A percentile compares a stretch with the other conserved stretches of the same genome.
phyloP scores from a whole-genome alignment of 495 filamentous ascomycete genomes.

The Penicillium chermesinum region DNA sequence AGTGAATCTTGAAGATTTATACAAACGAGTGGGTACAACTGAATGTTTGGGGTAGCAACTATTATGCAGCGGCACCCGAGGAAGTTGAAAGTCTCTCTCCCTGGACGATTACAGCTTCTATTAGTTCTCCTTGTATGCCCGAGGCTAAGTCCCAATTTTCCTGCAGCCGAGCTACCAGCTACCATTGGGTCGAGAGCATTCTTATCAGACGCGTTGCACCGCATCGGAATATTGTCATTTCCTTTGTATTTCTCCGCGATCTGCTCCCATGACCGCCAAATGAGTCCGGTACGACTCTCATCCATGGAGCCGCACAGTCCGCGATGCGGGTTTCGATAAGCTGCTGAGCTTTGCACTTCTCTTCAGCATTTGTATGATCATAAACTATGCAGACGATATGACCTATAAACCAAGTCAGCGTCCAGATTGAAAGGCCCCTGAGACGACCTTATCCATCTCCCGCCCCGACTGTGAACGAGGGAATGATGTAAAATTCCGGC shows the following conservation, averaged over 20 bases:
- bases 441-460: conserved; percentile 38
- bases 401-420: conserved; percentile 11
- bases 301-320: conserved; percentile 42
- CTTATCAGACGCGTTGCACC: conserved; percentile 50
- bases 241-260: conserved; percentile 54
- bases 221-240: conserved; percentile 47
- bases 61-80: no score
- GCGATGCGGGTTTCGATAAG: conserved; percentile 42
- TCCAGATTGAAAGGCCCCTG: background rate
- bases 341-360: conserved; percentile 31
- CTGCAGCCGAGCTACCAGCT: conserved; percentile 52
- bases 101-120: conserved; percentile 1
- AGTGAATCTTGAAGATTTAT: no score
- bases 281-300: conserved; percentile 58
- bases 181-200: conserved; percentile 57
- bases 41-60: no score
- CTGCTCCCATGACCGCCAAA: conserved; percentile 51
- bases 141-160: conserved; percentile 54
- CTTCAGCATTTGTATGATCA: conserved; percentile 37
- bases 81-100: no score
- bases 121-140: conserved; percentile 5
- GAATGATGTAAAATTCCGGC: conserved; percentile 47
- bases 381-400: conserved; percentile 55
- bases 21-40: no score
- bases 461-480: conserved; percentile 46